phyloP scores from a whole-genome alignment of 1,284 basidiomycete genomes.

The Tilletia setariae region DNA sequence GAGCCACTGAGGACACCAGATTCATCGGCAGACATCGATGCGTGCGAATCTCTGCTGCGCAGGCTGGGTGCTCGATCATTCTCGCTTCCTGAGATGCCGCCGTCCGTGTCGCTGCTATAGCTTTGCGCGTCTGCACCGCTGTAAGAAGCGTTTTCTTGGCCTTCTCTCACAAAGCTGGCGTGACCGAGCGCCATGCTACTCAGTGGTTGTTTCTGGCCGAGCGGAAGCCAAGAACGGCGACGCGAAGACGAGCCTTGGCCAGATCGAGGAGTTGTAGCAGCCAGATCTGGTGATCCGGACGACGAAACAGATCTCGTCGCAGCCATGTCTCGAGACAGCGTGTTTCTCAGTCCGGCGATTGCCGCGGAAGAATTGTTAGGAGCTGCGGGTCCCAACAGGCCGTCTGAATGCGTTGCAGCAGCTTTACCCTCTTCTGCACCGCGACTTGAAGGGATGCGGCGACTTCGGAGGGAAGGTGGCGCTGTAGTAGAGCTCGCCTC shows the following conservation, averaged over 20 bases:
- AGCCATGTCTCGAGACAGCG: conserved; percentile 16
- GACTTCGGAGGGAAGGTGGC: background rate
- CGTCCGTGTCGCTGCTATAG: conserved; percentile 4
- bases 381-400: background rate
- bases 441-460: background rate
- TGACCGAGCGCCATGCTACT: conserved; percentile 13
- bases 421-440: background rate
- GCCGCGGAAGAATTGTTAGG: conserved; percentile 17
- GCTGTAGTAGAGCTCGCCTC: background rate
- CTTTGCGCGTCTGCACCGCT: conserved; percentile 1
- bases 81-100: background rate
- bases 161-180: conserved; percentile 6
- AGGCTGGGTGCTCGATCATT: background rate
- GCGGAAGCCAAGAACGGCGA: background rate
- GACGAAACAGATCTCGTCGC: conserved; percentile 4
- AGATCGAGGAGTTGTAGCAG: background rate
- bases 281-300: too few relatives aligned
- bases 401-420: background rate
- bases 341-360: conserved; percentile 17
- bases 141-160: background rate
- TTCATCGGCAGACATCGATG: conserved; percentile 4
- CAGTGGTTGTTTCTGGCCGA: conserved; percentile 1
- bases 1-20: background rate
- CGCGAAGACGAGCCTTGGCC: background rate
- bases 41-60: background rate